A percentile compares a stretch with the other conserved stretches of the same genome.
These are phyloP conservation scores for Bromus sterilis DNA, from an alignment of 176 grass and related monocot species.

Conservation along the genomic window DNA sequence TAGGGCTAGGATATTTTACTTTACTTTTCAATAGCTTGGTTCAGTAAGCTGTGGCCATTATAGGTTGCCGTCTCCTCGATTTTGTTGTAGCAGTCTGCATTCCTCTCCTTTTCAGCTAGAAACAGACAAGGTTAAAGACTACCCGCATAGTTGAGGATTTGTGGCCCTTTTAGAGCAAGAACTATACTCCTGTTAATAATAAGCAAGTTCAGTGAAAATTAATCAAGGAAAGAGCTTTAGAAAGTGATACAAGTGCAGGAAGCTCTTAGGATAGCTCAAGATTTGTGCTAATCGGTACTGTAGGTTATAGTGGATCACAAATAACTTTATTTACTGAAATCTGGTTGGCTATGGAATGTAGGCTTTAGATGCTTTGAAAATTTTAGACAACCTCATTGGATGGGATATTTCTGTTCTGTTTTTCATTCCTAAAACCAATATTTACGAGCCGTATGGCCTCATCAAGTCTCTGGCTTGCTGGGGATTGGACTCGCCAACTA, in stretches of 20 bases:
- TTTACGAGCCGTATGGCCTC: not conserved
- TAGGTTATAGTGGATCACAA: not conserved
- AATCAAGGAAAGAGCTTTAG: not conserved
- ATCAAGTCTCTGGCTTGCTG: not conserved
- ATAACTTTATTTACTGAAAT: not conserved
- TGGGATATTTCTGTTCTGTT: conserved; percentile 6
- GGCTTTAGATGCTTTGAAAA: not conserved
- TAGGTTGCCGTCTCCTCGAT: not conserved
- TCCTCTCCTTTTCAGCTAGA: not conserved
- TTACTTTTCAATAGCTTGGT: not conserved
- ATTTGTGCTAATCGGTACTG: not conserved
- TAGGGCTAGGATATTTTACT: not conserved
- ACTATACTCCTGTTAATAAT: not conserved
- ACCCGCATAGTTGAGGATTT: not conserved
- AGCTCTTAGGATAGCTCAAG: not conserved
- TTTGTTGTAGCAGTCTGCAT: not conserved
- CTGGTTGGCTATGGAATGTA: not conserved
- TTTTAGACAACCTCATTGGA: not conserved
- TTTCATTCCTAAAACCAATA: not conserved
- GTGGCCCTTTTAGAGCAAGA: not conserved
- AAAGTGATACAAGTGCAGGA: not conserved
- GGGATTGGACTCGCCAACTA: not conserved
- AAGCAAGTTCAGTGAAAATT: not conserved
- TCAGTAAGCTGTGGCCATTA: not conserved
- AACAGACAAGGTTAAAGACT: not conserved